Evolutionary conservation across 2,329 filamentous ascomycete species (phyloP).

Genomic region (Phialophora chinensis): DNA sequence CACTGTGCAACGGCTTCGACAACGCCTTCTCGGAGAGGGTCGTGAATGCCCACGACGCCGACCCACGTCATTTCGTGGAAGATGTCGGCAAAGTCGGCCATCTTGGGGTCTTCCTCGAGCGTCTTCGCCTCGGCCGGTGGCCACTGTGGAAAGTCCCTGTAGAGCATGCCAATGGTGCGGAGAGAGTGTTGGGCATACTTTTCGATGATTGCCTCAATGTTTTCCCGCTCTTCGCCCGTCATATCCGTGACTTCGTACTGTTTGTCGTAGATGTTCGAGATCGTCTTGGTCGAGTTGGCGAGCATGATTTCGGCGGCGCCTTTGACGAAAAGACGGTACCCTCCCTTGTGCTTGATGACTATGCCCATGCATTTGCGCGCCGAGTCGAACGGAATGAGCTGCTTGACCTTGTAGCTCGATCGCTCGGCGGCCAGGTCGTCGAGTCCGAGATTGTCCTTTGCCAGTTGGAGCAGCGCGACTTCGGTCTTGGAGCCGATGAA

Average conservation of each 20-base stretch:
- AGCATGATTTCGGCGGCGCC: constrained; percentile 57
- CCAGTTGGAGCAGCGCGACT: constrained; percentile 73
- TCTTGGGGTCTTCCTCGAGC: constrained; percentile 65
- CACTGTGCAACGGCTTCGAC: constrained; percentile 70
- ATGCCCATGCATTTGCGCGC: constrained; percentile 70
- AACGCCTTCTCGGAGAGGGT: constrained; percentile 72
- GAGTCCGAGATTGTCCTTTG: constrained; percentile 70
- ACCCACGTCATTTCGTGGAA: constrained; percentile 76
- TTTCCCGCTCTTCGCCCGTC: constrained; percentile 39
- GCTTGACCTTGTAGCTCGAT: constrained; percentile 64
- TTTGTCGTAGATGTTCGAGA: constrained; percentile 42
- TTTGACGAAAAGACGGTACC: constrained; percentile 56
- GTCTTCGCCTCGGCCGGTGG: constrained; percentile 64
- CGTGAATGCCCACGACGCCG: constrained; percentile 75
- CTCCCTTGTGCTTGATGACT: constrained; percentile 49
- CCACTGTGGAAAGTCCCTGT: constrained; percentile 73
- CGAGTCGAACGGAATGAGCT: constrained; percentile 78
- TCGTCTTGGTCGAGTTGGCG: constrained; percentile 44
- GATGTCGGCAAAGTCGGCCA: constrained; percentile 70
- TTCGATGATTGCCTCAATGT: constrained; percentile 47
- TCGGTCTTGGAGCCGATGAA: constrained; percentile 82
- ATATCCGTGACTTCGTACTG: constrained; percentile 39
- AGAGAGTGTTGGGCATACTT: constrained; percentile 63
- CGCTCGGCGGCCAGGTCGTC: constrained; percentile 67
- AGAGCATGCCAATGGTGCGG: constrained; percentile 75